phyloP scores from a whole-genome alignment of 2,329 filamentous ascomycete genomes.

The Monosporascus sp. region DNA sequence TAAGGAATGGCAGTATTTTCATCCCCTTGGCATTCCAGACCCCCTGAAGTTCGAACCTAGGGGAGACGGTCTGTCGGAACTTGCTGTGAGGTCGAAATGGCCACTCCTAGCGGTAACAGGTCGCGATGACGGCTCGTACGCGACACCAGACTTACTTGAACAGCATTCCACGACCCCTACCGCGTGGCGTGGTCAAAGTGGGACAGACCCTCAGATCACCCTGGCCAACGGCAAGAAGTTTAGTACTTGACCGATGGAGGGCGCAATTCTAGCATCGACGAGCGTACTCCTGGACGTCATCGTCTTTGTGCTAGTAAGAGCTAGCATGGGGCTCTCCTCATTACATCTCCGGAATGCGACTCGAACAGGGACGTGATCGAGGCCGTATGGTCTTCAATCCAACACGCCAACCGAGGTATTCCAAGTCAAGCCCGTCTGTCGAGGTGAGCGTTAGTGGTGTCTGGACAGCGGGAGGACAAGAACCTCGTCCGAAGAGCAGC shows the following conservation, averaged over 20 bases:
- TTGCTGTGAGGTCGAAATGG: constrained; percentile 52
- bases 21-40: constrained; percentile 28
- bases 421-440: constrained; percentile 48
- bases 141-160: constrained; percentile 59
- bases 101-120: constrained; percentile 56
- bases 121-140: constrained; percentile 53
- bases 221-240: constrained; percentile 66
- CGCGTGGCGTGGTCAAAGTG: constrained; percentile 58
- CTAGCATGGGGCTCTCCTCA: constrained; percentile 52
- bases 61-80: constrained; percentile 40
- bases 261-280: constrained; percentile 40
- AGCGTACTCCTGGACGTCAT: constrained; percentile 47
- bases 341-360: constrained; percentile 30
- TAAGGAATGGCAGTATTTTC: constrained; percentile 57
- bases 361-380: constrained; percentile 34
- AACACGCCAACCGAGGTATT: constrained; percentile 41
- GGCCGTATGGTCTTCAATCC: constrained; percentile 36
- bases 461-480: constrained; percentile 17
- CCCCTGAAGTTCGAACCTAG: constrained; percentile 42
- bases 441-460: constrained; percentile 44
- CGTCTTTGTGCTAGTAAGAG: constrained; percentile 53
- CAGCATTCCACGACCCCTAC: constrained; percentile 43
- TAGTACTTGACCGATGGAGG: constrained; percentile 58
- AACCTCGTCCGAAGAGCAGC: constrained; percentile 52
- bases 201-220: constrained; percentile 57